A percentile compares a stretch with the other conserved stretches of the same genome.
phyloP scores from a whole-genome alignment of 2,329 filamentous ascomycete species.

The Arthrobotrys sphaeroides region DNA sequence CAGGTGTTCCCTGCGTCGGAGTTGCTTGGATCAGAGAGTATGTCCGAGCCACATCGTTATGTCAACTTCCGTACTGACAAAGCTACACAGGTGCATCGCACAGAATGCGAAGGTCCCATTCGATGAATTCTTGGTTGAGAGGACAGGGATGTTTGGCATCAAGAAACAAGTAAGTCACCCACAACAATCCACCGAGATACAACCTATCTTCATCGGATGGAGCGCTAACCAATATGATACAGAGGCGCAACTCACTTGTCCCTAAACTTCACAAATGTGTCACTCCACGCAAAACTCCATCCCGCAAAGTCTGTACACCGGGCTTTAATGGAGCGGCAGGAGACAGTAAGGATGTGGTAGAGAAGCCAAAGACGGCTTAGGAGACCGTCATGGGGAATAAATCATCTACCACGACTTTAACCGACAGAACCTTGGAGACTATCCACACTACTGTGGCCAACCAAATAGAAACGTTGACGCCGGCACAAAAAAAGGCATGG shows the following conservation, averaged over 20 bases:
- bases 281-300: not conserved
- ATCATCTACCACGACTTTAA: not conserved
- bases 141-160: not conserved
- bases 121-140: conserved; percentile 25
- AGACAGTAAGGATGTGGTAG: not conserved
- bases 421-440: not conserved
- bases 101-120: conserved; percentile 12
- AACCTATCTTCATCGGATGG: too few relatives aligned
- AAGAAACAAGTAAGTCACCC: conserved; percentile 18
- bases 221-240: not conserved
- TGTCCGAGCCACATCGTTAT: not conserved
- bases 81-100: not conserved
- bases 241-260: conserved; percentile 37
- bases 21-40: conserved; percentile 46
- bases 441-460: too few relatives aligned
- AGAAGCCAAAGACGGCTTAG: conserved; percentile 14
- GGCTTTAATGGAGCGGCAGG: conserved; percentile 4
- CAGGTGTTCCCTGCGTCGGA: conserved; percentile 32
- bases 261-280: conserved; percentile 41
- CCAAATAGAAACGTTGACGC: not conserved
- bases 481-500: not conserved
- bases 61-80: not conserved
- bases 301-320: not conserved
- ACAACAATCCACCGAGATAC: too few relatives aligned
- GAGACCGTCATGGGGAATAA: not conserved